Percentiles rank a stretch among this genome's conserved stretches.
phyloP scores from a whole-genome alignment of 306 rosid genomes.

The Cicer yamashitae region DNA sequence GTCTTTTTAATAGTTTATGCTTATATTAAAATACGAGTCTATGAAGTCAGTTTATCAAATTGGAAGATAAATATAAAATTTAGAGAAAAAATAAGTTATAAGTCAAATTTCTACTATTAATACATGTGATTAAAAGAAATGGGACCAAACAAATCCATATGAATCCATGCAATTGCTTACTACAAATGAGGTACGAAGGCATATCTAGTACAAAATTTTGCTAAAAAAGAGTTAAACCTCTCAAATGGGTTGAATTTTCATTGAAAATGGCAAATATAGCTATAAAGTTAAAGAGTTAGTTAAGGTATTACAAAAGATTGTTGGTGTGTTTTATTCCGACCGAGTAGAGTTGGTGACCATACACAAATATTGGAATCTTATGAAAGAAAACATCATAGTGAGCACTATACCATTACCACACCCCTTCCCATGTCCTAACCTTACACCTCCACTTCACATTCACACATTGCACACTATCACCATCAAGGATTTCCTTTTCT shows the following conservation, averaged over 20 bases:
- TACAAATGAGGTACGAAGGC: neutral
- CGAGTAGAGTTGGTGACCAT: constrained; percentile 58
- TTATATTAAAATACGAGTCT: no score
- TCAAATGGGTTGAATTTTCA: constrained; percentile 31
- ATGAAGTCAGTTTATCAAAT: no score
- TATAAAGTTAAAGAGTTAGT: constrained; percentile 30
- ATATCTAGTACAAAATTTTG: neutral
- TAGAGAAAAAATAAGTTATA: no score
- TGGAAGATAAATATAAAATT: no score
- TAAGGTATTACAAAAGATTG: constrained; percentile 43
- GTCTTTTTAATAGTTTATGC: no score
- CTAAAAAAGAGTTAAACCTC: constrained; percentile 45
- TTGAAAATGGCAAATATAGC: constrained; percentile 45
- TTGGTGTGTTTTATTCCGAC: constrained; percentile 83
- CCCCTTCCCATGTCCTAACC: constrained; percentile 31
- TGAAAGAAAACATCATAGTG: constrained; percentile 30
- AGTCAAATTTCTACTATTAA: no score
- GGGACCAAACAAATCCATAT: no score
- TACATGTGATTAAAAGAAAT: no score
- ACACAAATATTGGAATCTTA: constrained; percentile 49
- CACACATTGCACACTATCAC: constrained; percentile 40
- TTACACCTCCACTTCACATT: constrained; percentile 7
- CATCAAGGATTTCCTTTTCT: constrained; percentile 52
- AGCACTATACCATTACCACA: neutral
- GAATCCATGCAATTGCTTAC: neutral